A percentile compares a stretch with the other conserved stretches of the same genome.
phyloP scores from a whole-genome alignment of 75 land plant species.

The Pinus tabuliformis region DNA sequence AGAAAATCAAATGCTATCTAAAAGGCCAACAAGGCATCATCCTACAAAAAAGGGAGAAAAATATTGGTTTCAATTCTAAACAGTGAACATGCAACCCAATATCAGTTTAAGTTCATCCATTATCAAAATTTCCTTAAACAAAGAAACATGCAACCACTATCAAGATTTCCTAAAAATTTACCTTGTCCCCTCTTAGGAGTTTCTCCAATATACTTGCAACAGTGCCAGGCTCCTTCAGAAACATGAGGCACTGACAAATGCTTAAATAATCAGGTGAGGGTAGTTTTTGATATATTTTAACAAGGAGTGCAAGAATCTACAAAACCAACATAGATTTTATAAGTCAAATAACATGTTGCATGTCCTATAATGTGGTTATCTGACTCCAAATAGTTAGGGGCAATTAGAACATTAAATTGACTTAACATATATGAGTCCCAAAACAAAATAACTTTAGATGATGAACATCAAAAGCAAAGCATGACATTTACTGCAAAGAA shows the following conservation, averaged over 20 bases:
- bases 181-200: conserved; percentile 45
- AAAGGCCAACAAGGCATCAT: conserved; percentile 33
- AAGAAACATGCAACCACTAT: neutral
- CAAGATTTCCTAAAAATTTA: conserved; percentile 4
- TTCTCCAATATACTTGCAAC: conserved; percentile 45
- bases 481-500: too few relatives aligned
- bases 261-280: conserved; percentile 49
- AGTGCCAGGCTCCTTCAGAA: conserved; percentile 32
- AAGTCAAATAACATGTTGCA: neutral
- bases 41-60: conserved; percentile 7
- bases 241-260: conserved; percentile 57
- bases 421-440: neutral
- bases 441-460: neutral
- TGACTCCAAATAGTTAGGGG: neutral
- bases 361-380: neutral
- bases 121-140: neutral
- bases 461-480: neutral
- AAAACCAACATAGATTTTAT: neutral
- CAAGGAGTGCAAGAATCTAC: conserved; percentile 41
- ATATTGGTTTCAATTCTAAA: too few relatives aligned
- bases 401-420: neutral
- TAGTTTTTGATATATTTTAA: conserved; percentile 29
- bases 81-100: neutral
- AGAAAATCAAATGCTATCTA: conserved; percentile 52
- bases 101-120: neutral